These are phyloP conservation scores for Pachysandra terminalis DNA, from an alignment of 164 flowering plant genomes.

Conservation along the genomic window DNA sequence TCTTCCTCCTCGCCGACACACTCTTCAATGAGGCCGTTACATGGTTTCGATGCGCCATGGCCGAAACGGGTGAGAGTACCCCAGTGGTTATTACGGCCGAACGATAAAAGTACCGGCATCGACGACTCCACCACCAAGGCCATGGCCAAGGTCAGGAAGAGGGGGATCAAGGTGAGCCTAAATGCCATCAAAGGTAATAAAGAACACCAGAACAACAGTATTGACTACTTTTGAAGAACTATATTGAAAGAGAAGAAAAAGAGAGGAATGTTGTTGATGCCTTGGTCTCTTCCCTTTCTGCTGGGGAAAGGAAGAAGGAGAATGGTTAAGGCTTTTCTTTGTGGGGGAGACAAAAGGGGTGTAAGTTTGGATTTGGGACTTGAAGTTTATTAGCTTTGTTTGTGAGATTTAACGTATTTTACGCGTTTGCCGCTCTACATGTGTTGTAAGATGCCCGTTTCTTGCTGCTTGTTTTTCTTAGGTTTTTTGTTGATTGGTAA, in stretches of 20 bases:
- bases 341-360: neutral
- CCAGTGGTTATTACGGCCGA: too few species aligned
- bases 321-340: too few species aligned
- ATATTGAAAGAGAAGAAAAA: neutral
- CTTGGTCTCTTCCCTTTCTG: slow-evolving; percentile 10
- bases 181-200: too few species aligned
- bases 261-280: neutral
- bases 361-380: neutral
- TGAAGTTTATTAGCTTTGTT: slow-evolving; percentile 2
- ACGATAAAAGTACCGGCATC: too few species aligned
- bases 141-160: slow-evolving; percentile 8
- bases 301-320: slow-evolving; percentile 8
- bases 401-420: neutral
- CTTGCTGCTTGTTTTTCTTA: too few species aligned
- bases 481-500: too few species aligned
- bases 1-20: slow-evolving; percentile 26
- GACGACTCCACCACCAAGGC: slow-evolving; percentile 15
- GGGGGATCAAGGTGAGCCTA: slow-evolving; percentile 2
- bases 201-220: too few species aligned
- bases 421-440: neutral
- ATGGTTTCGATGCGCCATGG: neutral
- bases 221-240: too few species aligned
- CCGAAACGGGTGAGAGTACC: neutral
- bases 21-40: neutral
- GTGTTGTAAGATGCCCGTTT: neutral